These are phyloP conservation scores for Fusarium albidum DNA, from an alignment of 2,329 filamentous ascomycete genomes.

Conservation along the genomic window DNA sequence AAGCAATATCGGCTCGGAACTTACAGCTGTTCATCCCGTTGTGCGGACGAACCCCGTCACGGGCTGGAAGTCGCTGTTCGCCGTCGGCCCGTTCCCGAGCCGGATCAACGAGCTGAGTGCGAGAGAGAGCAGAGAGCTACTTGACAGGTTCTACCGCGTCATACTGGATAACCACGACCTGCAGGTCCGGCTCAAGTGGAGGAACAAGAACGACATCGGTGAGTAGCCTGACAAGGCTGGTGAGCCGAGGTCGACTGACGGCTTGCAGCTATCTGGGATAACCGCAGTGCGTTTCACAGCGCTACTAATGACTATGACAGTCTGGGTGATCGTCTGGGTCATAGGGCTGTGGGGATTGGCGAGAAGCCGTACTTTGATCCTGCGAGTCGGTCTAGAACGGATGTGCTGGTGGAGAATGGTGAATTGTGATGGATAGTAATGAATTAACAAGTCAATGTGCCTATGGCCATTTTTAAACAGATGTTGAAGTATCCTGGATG, in stretches of 20 bases:
- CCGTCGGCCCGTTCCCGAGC: constrained; percentile 52
- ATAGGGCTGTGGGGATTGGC: constrained; percentile 63
- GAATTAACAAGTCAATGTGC: too few relatives aligned
- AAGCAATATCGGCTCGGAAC: constrained; percentile 56
- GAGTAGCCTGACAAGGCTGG: neutral
- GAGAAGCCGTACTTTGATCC: constrained; percentile 64
- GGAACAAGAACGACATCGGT: constrained; percentile 51
- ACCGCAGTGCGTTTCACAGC: constrained; percentile 64
- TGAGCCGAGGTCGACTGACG: neutral
- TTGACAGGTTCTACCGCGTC: constrained; percentile 51
- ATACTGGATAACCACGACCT: constrained; percentile 58
- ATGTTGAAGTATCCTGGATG: too few relatives aligned
- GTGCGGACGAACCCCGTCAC: constrained; percentile 70
- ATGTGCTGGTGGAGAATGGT: neutral
- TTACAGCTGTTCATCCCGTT: constrained; percentile 62
- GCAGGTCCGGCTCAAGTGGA: constrained; percentile 58
- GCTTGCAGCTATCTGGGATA: constrained; percentile 65
- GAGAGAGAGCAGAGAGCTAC: constrained; percentile 52
- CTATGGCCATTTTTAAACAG: too few relatives aligned
- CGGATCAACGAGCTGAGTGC: constrained; percentile 54
- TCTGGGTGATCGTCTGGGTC: constrained; percentile 58
- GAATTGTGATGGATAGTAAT: too few relatives aligned
- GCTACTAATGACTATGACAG: constrained; percentile 66
- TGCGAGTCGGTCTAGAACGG: constrained; percentile 53
- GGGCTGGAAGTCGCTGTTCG: constrained; percentile 62